Evolutionary conservation across 345 rosid genomes (phyloP).

Genomic region (Kernera saxatilis): DNA sequence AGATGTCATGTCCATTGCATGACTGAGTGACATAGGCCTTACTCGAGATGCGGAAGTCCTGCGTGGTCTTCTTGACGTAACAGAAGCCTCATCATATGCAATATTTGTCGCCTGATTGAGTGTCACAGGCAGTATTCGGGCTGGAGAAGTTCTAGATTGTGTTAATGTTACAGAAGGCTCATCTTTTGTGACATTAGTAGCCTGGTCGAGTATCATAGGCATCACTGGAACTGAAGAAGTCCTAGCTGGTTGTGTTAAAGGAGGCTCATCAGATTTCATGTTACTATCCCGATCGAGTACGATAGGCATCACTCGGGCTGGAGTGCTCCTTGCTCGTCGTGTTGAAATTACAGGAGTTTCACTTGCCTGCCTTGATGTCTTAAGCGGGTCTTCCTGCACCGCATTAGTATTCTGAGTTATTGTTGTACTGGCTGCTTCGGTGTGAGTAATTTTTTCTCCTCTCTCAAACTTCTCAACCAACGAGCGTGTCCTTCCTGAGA

Average conservation of each 20-base stretch:
- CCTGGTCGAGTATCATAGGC: conserved; percentile 6
- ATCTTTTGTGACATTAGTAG: neutral
- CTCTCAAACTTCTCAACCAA: conserved; percentile 94
- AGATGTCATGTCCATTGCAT: conserved; percentile 15
- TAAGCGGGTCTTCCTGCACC: conserved; percentile 15
- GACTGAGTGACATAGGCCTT: conserved; percentile 22
- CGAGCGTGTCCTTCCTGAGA: conserved; percentile 80
- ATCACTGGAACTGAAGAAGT: conserved; percentile 21
- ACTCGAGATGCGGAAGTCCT: conserved; percentile 25
- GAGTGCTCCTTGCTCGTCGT: conserved; percentile 34
- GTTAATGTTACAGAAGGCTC: conserved; percentile 18
- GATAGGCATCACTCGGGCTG: conserved; percentile 31
- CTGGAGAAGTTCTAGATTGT: conserved; percentile 20
- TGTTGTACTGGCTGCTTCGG: conserved; percentile 30
- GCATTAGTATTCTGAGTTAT: neutral
- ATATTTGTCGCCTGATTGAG: neutral
- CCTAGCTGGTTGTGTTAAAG: conserved; percentile 24
- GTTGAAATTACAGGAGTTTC: conserved; percentile 20
- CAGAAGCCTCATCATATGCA: neutral
- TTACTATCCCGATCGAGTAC: conserved; percentile 22
- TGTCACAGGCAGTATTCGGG: conserved; percentile 1
- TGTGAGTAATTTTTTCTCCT: conserved; percentile 38
- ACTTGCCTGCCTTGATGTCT: conserved; percentile 17
- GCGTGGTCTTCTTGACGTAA: conserved; percentile 11
- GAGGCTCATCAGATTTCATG: conserved; percentile 13